Evolutionary conservation across 2,329 filamentous ascomycete species (phyloP), one percentile per base, ranked within the genome.

Genomic region (Sclerotinia spermophila): DNA sequence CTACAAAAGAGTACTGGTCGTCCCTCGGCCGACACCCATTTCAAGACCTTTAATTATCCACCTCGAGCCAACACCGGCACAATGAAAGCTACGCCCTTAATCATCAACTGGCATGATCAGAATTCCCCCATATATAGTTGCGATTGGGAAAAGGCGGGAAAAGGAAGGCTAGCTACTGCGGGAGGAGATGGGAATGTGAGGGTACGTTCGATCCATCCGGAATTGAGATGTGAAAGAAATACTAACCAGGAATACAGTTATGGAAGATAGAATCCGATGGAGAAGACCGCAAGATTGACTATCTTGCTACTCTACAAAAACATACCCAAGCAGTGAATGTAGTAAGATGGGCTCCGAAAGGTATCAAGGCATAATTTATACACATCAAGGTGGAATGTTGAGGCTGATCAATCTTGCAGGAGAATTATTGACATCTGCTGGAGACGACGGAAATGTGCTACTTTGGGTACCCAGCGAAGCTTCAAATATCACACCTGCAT

Each of bases 281-380:
- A 53, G 93, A 97, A 73, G 93, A 96, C 77, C 88, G 93, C 72
- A 96, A 91, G 79, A 92, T 97, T 74, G 92, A 93, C 71, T 99
- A 98, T 80, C 86, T 99, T 48, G 94, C 94, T 21, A 97, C 95
- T 3, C 87, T 99, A 69, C 86, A 90, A 72, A 97, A 97, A 80
- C 96, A 99, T 82, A 96, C 94, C 33, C 95, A 98, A 81, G 94
- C 96, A 59, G 96, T 99, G 77, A 99, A 99, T 83, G 96, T 99
- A 53, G 96, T 99, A 67, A 89, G 96, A 77, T 99, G 96, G 89
- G 92, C 93, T 77, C 96, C 96, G 35, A 92, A 93, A 86, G 95
- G 94, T 96, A 85, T 71, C 83, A 48, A 21, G 24, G 42, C 27
- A 65, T 27, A 8, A 2, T 24, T 1, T 17, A 40, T 11, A 2